Percentiles rank a stretch among this genome's conserved stretches.
These are phyloP conservation scores for Periconia digitata DNA, from an alignment of 2,329 filamentous ascomycete genomes.

Conservation along the genomic window DNA sequence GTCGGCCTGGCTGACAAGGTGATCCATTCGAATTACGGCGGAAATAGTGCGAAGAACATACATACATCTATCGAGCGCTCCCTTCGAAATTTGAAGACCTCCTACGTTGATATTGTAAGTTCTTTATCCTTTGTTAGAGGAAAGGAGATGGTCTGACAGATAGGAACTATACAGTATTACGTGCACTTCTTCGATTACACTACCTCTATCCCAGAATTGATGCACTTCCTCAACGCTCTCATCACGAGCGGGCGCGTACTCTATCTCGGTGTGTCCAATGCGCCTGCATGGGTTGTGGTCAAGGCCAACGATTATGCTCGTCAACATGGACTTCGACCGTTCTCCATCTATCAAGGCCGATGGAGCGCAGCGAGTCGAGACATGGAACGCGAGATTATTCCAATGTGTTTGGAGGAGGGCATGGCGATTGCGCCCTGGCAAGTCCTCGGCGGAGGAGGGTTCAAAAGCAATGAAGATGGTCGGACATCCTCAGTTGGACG, in stretches of 20 bases:
- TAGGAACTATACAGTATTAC: slow-evolving; percentile 42
- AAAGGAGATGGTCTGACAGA: not conserved
- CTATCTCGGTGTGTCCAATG: slow-evolving; percentile 49
- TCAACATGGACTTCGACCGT: slow-evolving; percentile 42
- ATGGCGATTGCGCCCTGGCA: slow-evolving; percentile 59
- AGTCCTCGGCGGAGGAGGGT: slow-evolving; percentile 44
- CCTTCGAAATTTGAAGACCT: slow-evolving; percentile 49
- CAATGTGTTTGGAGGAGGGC: slow-evolving; percentile 47
- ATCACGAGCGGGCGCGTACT: slow-evolving; percentile 46
- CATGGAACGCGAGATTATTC: slow-evolving; percentile 51
- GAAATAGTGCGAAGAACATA: slow-evolving; percentile 29
- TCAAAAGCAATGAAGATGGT: slow-evolving; percentile 47
- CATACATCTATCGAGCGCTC: slow-evolving; percentile 20
- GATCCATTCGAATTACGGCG: slow-evolving; percentile 24
- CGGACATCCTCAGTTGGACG: slow-evolving; percentile 42
- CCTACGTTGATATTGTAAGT: slow-evolving; percentile 62
- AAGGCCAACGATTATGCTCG: slow-evolving; percentile 41
- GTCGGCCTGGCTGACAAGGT: slow-evolving; percentile 9
- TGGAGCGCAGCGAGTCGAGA: slow-evolving; percentile 48
- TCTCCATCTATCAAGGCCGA: slow-evolving; percentile 46
- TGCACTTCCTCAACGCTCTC: slow-evolving; percentile 47
- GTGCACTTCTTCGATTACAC: slow-evolving; percentile 48
- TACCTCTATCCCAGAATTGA: slow-evolving; percentile 47
- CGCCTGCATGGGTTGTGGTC: slow-evolving; percentile 44
- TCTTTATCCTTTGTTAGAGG: not conserved